Evolutionary conservation across 2,329 filamentous ascomycete species (phyloP).

Genomic region (Aspergillus puulaauensis): DNA sequence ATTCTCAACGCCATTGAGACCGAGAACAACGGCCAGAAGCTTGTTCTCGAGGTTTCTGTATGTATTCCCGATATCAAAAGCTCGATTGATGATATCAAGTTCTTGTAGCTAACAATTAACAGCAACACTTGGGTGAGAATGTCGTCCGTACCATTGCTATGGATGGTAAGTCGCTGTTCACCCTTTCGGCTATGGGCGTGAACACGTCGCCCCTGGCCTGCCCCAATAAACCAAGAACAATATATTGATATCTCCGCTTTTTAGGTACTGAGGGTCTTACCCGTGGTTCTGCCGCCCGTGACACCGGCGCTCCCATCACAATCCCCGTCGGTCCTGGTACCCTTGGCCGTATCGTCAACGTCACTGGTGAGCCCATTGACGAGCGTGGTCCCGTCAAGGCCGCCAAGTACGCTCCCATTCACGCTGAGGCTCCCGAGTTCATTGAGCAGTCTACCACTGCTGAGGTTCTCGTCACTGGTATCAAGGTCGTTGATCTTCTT

Average conservation of each 20-base stretch:
- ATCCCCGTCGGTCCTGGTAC: conserved; percentile 92
- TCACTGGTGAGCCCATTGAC: conserved; percentile 99
- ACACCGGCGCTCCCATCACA: conserved; percentile 93
- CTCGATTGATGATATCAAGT: conserved; percentile 16
- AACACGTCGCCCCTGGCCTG: background rate
- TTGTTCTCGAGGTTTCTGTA: conserved; percentile 96
- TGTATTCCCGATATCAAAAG: conserved; percentile 33
- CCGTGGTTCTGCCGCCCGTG: conserved; percentile 78
- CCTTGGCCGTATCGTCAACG: conserved; percentile 99
- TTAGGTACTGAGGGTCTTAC: conserved; percentile 98
- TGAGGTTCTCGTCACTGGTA: conserved; percentile 97
- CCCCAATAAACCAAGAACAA: conserved; percentile 16
- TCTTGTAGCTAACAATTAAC: conserved; percentile 25
- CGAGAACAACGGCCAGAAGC: conserved; percentile 87
- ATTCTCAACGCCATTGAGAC: conserved; percentile 98
- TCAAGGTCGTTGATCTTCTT: conserved; percentile 99
- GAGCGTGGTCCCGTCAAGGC: conserved; percentile 98
- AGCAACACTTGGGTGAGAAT: conserved; percentile 99
- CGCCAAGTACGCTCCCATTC: conserved; percentile 83
- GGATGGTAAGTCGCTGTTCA: conserved; percentile 71
- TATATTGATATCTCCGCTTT: conserved; percentile 13
- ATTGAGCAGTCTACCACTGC: conserved; percentile 93
- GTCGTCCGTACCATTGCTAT: conserved; percentile 99
- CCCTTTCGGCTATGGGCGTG: background rate
- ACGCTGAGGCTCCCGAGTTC: conserved; percentile 91